Conservation (phyloP, 345 rosid genomes). For the sweet orange (Citrus sinensis) region DNA sequence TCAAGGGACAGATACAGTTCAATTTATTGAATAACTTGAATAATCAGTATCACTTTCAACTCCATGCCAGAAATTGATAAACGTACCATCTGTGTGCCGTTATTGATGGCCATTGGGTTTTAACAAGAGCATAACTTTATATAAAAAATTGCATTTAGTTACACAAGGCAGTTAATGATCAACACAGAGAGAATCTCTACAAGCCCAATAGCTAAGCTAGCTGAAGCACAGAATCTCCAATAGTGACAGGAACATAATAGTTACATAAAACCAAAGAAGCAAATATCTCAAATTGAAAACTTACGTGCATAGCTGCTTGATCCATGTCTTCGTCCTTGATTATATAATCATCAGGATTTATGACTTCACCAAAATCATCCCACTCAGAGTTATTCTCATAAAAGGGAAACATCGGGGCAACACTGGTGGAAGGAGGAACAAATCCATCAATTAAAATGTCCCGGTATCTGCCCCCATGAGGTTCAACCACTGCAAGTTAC, state of each 20-base stretch:
- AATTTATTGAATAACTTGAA: too few species aligned
- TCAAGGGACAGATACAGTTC: too few species aligned
- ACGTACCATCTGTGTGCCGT: background rate
- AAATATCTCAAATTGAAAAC: constrained; percentile 17
- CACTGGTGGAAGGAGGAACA: constrained; percentile 73
- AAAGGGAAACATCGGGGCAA: constrained; percentile 94
- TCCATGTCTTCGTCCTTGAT: constrained; percentile 87
- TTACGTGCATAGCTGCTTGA: constrained; percentile 63
- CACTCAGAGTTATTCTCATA: constrained; percentile 77
- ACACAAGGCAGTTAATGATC: background rate
- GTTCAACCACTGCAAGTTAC: constrained; percentile 43
- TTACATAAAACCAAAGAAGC: constrained; percentile 6
- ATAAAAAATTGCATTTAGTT: background rate
- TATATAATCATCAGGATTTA: constrained; percentile 94
- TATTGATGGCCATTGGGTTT: background rate
- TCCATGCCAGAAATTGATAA: background rate
- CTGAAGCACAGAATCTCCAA: background rate
- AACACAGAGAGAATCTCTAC: background rate
- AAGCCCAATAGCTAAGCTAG: background rate
- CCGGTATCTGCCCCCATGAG: constrained; percentile 56
- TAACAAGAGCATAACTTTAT: background rate
- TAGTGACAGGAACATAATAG: constrained; percentile 2
- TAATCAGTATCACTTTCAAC: background rate
- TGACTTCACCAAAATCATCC: constrained; percentile 98
- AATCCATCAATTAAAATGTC: constrained; percentile 92